Conservation (phyloP, 768 basidiomycete species). For the Crepidotus variabilis region DNA sequence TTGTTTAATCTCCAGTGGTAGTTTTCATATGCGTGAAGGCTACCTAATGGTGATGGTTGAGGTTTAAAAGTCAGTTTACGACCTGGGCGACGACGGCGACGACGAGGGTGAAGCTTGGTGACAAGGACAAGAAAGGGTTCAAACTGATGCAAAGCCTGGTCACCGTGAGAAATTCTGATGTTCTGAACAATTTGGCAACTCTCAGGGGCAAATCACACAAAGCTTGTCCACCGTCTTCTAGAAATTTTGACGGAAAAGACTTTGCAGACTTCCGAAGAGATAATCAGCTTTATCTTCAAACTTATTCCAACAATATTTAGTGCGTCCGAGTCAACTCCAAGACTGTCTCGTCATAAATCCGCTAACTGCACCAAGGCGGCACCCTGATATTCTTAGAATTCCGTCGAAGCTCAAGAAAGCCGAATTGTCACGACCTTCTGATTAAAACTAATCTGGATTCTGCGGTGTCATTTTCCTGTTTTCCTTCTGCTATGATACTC, state of each 20-base stretch:
- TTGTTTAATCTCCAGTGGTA: neutral
- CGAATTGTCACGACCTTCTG: too few relatives aligned
- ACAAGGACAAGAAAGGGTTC: constrained; percentile 11
- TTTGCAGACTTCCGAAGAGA: too few relatives aligned
- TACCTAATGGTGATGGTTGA: constrained; percentile 5
- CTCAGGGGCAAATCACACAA: constrained; percentile 5
- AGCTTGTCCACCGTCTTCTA: neutral
- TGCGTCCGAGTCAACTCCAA: too few relatives aligned
- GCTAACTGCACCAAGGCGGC: too few relatives aligned
- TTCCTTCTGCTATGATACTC: too few relatives aligned
- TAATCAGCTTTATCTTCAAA: neutral
- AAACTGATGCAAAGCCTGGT: constrained; percentile 14
- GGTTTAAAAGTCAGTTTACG: neutral
- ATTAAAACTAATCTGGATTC: too few relatives aligned
- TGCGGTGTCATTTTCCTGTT: too few relatives aligned
- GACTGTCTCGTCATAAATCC: too few relatives aligned
- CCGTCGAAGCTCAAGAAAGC: too few relatives aligned
- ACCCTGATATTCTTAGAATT: too few relatives aligned
- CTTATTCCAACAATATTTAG: too few relatives aligned
- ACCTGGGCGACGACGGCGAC: constrained; percentile 5
- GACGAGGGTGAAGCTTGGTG: neutral
- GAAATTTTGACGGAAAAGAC: too few relatives aligned
- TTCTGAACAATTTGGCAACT: neutral
- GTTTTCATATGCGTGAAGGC: neutral
- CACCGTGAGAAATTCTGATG: constrained; percentile 15